Conservation (phyloP, 202 grass and related monocot species). For the Bolboschoenoplectus hybrid region DNA sequence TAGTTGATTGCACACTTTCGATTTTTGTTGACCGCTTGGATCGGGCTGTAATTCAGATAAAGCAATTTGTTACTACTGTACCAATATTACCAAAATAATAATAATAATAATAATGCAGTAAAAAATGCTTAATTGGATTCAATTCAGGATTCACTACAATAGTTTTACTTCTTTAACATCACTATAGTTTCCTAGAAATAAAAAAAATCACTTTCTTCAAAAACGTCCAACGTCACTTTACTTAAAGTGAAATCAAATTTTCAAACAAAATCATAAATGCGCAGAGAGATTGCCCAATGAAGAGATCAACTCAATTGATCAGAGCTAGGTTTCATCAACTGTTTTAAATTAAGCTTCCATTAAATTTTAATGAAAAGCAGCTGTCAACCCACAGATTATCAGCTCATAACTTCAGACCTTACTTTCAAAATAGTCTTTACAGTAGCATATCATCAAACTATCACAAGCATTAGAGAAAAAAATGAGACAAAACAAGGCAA, state of each 20-base stretch:
- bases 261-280: neutral
- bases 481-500: neutral
- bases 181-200: slow-evolving; percentile 6
- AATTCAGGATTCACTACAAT: neutral
- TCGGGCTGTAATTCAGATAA: slow-evolving; percentile 34
- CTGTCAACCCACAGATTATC: neutral
- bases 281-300: slow-evolving; percentile 11
- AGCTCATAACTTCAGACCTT: neutral
- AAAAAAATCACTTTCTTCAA: neutral
- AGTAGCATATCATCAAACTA: neutral
- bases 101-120: neutral
- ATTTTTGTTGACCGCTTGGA: slow-evolving; percentile 28
- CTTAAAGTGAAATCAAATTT: slow-evolving; percentile 4
- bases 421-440: neutral
- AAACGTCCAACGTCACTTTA: neutral
- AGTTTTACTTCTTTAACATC: neutral
- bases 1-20: slow-evolving; percentile 4
- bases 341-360: neutral
- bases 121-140: slow-evolving; percentile 7
- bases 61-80: neutral
- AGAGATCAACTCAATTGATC: slow-evolving; percentile 22
- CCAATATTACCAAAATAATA: slow-evolving; percentile 19
- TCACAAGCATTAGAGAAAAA: neutral
- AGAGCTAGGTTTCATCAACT: neutral
- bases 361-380: neutral